Conservation (phyloP, 306 rosid genomes). For the Oemleria cerasiformis region DNA sequence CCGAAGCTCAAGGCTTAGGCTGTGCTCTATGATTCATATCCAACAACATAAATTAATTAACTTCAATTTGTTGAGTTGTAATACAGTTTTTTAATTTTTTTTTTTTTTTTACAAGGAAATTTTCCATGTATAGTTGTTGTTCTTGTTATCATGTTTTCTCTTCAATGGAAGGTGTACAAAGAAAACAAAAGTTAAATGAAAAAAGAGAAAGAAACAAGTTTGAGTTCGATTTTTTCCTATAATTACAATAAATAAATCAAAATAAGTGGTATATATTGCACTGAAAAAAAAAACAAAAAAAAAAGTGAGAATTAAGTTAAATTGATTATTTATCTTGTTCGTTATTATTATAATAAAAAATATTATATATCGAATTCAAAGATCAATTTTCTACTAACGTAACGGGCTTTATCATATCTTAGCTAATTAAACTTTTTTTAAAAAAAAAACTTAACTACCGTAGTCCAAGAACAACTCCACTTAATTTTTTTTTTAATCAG, state of each 20-base stretch:
- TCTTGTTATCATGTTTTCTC: conserved; percentile 3
- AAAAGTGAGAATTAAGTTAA: too few species aligned
- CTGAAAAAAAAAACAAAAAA: too few species aligned
- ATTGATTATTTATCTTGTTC: too few species aligned
- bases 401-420: too few species aligned
- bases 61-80: not conserved
- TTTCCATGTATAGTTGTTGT: conserved; percentile 2
- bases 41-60: not conserved
- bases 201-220: not conserved
- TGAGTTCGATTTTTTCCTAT: not conserved
- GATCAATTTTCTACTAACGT: too few species aligned
- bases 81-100: not conserved
- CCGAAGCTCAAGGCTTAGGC: conserved; percentile 49
- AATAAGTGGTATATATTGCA: too few species aligned
- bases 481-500: not conserved
- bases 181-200: not conserved
- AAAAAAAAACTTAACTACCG: too few species aligned
- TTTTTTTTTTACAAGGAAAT: not conserved
- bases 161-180: conserved; percentile 19
- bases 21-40: conserved; percentile 26
- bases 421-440: too few species aligned
- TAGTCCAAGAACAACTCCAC: not conserved
- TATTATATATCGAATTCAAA: too few species aligned
- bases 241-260: too few species aligned
- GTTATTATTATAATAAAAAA: too few species aligned